Base-by-base conservation (phyloP, 495 filamentous ascomycete genomes). In the Apodospora peruviana region DNA sequence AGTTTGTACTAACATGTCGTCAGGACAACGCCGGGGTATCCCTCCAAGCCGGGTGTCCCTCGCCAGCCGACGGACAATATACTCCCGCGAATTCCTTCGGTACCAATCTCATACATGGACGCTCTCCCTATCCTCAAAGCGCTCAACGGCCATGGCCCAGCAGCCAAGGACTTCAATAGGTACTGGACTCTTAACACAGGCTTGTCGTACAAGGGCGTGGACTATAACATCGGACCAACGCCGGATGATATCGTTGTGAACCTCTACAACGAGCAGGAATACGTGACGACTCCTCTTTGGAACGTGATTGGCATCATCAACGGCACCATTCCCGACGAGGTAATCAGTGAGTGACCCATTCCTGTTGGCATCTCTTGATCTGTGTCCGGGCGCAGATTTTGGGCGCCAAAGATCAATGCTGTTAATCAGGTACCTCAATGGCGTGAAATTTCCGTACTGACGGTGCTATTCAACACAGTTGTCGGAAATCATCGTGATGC, bases 401-500 rank as follows among this genome's bases (percentile, higher is more conserved):
- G n/a, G n/a, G n/a, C n/a, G n/a, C n/a, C n/a, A n/a, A n/a, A n/a
- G n/a, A n/a, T n/a, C n/a, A n/a, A n/a, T n/a, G n/a, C n/a, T n/a
- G n/a, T n/a, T n/a, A n/a, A n/a, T n/a, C n/a, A n/a, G n/a, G n/a
- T n/a, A n/a, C n/a, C n/a, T n/a, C n/a, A n/a, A n/a, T n/a, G n/a
- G n/a, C n/a, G n/a, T n/a, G n/a, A n/a, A n/a, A 17, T 5, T 21
- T 3, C 41, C 22, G 20, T 16, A 1, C 9, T 44, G 18, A 41
- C 17, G 7, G 9, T 24, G 16, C 4, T 43, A 18, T 22, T 49
- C 12, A 35, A 1, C 22, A 4, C 29, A 40, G 75, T 98, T 5
- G 68, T 97, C n/a, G 94, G 94, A 12, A 97, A 97, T 59, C 93
- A 98, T 61, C 84, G 91, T 12, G 93, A 98, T 70, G 88, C 90